Base-by-base conservation (phyloP, 2,329 filamentous ascomycete genomes). In the Epichloe sibirici region DNA sequence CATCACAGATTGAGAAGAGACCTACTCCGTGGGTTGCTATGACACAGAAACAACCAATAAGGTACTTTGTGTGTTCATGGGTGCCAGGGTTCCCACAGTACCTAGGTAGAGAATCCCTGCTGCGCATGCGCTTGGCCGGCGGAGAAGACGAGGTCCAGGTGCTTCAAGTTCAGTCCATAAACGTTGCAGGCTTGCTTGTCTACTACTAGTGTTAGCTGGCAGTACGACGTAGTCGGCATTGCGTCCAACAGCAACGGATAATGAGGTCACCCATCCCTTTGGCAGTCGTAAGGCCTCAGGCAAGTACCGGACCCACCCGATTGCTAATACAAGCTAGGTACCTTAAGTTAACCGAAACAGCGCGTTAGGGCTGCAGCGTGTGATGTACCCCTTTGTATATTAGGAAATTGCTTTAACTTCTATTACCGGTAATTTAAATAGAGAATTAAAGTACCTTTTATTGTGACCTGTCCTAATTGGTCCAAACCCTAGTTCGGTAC, bases 1-100 rank as follows among this genome's bases (percentile, higher is more conserved):
- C 38, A 42, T 40, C 13, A 23, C 44, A 42, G 37, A 35, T 35
- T 35, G 8, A 25, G 3, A 28, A 13, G 8, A n/a, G 21, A 25
- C 35, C 23, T 48, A 38, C 35, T 49, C 45, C 45, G 21, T 48
- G 46, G 49, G 51, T 52, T 55, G 49, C 48, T 56, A 49, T 48
- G 52, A 46, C 51, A 51, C 39, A 9, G 15, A 38, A 17, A 52
- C 34, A 17, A 45, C 52, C 52, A 56, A 56, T 56, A 28, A 47
- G 35, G 31, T 40, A 17, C 38, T 43, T 21, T 3, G 15, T 21
- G 52, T 21, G 38, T 31, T 39, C 47, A 52, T 46, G 47, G 52
- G 7, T 51, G 49, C 40, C 49, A 49, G 51, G 49, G 38, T 42
- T 55, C 44, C 42, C 51, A 49, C 52, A 5, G 43, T 23, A 55